Conservation (phyloP, 2,329 filamentous ascomycete genomes). For the Monosporascus sp. region DNA sequence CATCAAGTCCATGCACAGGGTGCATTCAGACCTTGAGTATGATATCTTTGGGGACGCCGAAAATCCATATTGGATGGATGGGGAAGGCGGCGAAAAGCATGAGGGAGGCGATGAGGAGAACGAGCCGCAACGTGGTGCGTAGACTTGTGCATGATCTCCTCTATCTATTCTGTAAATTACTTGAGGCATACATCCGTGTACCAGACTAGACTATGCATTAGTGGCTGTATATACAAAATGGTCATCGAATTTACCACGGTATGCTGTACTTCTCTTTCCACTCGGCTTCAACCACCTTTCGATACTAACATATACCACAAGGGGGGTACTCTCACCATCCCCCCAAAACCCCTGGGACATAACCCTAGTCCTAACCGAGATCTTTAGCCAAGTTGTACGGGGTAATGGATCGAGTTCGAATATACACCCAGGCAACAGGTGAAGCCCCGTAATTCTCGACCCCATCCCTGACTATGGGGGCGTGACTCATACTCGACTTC, state of each 20-base stretch:
- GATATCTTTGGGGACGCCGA: constrained; percentile 18
- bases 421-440: too few species aligned
- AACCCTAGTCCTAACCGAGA: too few species aligned
- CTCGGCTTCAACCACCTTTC: too few species aligned
- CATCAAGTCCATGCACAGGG: constrained; percentile 25
- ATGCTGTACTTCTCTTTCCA: too few species aligned
- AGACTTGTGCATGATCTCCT: not conserved
- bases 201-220: not conserved
- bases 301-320: too few species aligned
- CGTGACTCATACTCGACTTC: too few species aligned
- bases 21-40: constrained; percentile 20
- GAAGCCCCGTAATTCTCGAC: too few species aligned
- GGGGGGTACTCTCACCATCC: too few species aligned
- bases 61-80: constrained; percentile 5
- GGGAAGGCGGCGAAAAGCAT: not conserved
- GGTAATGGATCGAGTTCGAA: too few species aligned
- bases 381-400: too few species aligned
- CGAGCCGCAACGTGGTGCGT: not conserved
- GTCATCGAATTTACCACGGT: not conserved
- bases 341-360: too few species aligned
- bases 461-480: too few species aligned
- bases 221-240: not conserved
- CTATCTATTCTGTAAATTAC: not conserved
- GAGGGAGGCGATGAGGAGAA: not conserved
- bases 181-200: not conserved